Percentiles rank a stretch among this genome's conserved stretches.
phyloP scores from a whole-genome alignment of 2,329 filamentous ascomycete species.

The Chlorencoelia australis region DNA sequence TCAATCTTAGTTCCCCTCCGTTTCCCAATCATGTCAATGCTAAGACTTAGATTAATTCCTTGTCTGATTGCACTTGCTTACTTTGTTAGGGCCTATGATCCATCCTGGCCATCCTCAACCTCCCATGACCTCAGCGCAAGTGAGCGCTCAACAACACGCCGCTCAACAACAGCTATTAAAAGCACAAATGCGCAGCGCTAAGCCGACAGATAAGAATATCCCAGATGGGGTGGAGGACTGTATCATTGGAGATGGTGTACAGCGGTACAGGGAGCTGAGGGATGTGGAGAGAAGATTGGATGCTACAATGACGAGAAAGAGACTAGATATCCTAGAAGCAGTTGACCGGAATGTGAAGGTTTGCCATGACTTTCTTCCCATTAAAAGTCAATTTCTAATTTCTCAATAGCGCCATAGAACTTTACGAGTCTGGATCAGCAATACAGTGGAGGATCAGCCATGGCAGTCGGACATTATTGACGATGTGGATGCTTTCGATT shows the following conservation, averaged over 20 bases:
- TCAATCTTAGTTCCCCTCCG: constrained; percentile 5
- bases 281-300: constrained; percentile 84
- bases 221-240: constrained; percentile 81
- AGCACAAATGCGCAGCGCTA: constrained; percentile 71
- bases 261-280: constrained; percentile 73
- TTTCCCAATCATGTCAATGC: constrained; percentile 2
- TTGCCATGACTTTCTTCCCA: constrained; percentile 12
- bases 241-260: constrained; percentile 70
- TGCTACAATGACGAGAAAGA: constrained; percentile 87
- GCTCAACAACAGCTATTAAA: constrained; percentile 28
- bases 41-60: constrained; percentile 3
- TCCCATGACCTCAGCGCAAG: constrained; percentile 44
- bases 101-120: constrained; percentile 21
- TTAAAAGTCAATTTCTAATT: constrained; percentile 9
- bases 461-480: constrained; percentile 68
- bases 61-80: constrained; percentile 6
- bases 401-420: constrained; percentile 59
- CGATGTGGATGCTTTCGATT: constrained; percentile 70
- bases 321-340: constrained; percentile 79
- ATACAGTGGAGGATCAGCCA: constrained; percentile 86
- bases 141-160: constrained; percentile 33
- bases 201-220: constrained; percentile 90
- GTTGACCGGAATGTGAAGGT: constrained; percentile 65
- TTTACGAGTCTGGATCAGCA: constrained; percentile 87
- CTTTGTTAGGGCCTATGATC: constrained; percentile 25